These are phyloP conservation scores for Collybiopsis luxurians DNA, from an alignment of 768 basidiomycete species.

Conservation along the genomic window DNA sequence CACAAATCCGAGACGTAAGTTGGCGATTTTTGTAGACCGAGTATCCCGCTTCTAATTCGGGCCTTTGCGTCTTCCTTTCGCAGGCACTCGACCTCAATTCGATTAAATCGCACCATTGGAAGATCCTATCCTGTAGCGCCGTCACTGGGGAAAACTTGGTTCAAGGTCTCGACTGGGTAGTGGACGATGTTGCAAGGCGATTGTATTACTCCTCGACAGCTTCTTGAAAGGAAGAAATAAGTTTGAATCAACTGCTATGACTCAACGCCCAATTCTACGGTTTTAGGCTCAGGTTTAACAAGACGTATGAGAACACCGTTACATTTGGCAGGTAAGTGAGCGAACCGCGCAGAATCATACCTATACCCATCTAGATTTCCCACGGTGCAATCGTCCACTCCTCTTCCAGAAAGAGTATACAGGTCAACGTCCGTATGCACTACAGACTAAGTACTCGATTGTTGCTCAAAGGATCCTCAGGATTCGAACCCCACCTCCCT, in stretches of 20 bases:
- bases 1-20: slow-evolving; percentile 82
- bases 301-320: background rate
- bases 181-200: slow-evolving; percentile 81
- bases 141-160: slow-evolving; percentile 84
- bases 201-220: slow-evolving; percentile 74
- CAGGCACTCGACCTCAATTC: slow-evolving; percentile 79
- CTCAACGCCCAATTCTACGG: no score
- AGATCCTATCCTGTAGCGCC: slow-evolving; percentile 89
- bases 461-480: background rate
- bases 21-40: slow-evolving; percentile 10
- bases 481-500: background rate
- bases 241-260: no score
- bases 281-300: no score
- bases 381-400: slow-evolving; percentile 6
- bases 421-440: background rate
- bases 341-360: background rate
- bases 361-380: background rate
- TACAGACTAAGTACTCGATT: background rate
- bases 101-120: slow-evolving; percentile 89
- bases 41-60: no score
- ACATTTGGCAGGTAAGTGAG: background rate
- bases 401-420: background rate
- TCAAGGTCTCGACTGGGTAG: slow-evolving; percentile 89
- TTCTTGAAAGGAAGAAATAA: slow-evolving; percentile 8
- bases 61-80: no score